These are phyloP conservation scores for Tremellales sp. DNA, from an alignment of 1,284 basidiomycete genomes.

Conservation along the genomic window DNA sequence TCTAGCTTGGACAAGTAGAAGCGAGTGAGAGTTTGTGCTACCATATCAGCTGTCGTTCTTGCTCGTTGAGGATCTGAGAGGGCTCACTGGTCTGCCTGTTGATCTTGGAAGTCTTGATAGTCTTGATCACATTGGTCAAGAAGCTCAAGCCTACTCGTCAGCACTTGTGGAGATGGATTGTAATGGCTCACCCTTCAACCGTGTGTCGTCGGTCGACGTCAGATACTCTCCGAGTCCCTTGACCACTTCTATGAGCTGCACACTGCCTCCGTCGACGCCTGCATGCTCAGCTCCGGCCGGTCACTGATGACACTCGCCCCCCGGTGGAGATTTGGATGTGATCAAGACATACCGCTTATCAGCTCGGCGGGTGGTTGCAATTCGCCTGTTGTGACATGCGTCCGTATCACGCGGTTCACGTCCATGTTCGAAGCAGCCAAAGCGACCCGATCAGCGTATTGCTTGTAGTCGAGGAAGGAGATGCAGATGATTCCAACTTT, in stretches of 20 bases:
- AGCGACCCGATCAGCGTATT: no score
- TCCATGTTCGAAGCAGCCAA: constrained; percentile 33
- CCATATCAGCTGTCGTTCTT: neutral
- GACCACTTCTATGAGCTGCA: constrained; percentile 75
- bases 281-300: constrained; percentile 6
- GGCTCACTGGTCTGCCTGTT: constrained; percentile 74
- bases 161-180: neutral
- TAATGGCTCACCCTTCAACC: constrained; percentile 65
- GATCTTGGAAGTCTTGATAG: constrained; percentile 61
- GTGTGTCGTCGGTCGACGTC: constrained; percentile 70
- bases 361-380: constrained; percentile 36
- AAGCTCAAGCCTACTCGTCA: constrained; percentile 34
- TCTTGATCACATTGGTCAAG: constrained; percentile 58
- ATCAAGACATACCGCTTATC: constrained; percentile 27
- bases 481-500: no score
- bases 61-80: neutral
- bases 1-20: constrained; percentile 87
- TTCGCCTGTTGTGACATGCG: constrained; percentile 42
- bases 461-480: no score
- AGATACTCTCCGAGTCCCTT: constrained; percentile 81
- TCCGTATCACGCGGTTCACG: constrained; percentile 38
- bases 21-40: constrained; percentile 72
- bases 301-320: neutral
- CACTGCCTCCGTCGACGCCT: constrained; percentile 63
- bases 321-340: neutral